These are phyloP conservation scores for Hymenoscyphus albidus DNA, from an alignment of 2,329 filamentous ascomycete genomes.

Conservation along the genomic window DNA sequence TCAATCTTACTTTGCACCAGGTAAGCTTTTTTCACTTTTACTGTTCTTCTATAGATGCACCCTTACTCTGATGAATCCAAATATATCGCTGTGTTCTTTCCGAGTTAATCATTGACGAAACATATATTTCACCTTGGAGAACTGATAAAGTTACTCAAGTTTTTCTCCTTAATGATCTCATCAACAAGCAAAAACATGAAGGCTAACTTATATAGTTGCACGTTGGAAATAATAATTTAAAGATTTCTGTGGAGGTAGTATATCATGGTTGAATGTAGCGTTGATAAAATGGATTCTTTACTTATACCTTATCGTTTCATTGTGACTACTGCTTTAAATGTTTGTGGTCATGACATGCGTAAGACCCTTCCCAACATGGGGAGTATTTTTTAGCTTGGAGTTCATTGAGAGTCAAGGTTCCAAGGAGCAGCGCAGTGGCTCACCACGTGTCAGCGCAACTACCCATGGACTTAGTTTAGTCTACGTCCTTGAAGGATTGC, in stretches of 20 bases:
- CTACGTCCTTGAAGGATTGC: no score
- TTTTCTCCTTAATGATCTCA: neutral
- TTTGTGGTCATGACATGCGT: neutral
- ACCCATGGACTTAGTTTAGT: no score
- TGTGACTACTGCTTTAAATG: neutral
- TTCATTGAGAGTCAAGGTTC: no score
- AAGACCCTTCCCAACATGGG: no score
- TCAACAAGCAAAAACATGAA: neutral
- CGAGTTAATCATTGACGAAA: constrained; percentile 36
- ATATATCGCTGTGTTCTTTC: constrained; percentile 37
- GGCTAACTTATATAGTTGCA: neutral
- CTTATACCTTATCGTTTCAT: neutral
- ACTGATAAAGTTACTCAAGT: constrained; percentile 29
- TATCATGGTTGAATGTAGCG: neutral
- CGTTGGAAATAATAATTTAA: no score
- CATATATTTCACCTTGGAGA: constrained; percentile 39
- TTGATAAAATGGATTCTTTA: neutral
- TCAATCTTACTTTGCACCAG: neutral
- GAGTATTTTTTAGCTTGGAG: no score
- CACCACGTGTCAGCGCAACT: no score
- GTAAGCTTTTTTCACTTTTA: constrained; percentile 14
- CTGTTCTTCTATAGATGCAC: neutral
- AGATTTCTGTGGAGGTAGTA: neutral
- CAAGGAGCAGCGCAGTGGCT: no score
- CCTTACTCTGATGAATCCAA: constrained; percentile 35